Evolutionary conservation across 2,329 filamentous ascomycete species (phyloP), one percentile per base, ranked within the genome.

Genomic region (Periconia macrospinosa): DNA sequence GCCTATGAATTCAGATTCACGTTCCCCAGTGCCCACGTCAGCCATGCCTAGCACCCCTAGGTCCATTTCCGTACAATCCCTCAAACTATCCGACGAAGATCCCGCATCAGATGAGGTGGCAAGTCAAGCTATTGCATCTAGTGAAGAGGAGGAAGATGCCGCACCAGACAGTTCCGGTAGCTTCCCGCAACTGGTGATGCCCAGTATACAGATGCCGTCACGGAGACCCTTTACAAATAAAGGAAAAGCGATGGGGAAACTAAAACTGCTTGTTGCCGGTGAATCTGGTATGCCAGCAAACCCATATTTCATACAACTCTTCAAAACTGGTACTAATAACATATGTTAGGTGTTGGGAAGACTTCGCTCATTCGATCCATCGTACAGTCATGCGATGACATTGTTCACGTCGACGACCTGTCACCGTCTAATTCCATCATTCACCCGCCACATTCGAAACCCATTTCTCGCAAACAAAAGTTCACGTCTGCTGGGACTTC

Each of bases 111-210:
- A 86, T 58, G 85, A 85, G 40, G 75, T 74, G 45, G 77, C 74
- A 27, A 85, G 81, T 57, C 83, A 86, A 62, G 81, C 78, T 2
- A 70, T 85, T 15, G 76, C 73, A 15, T 85, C 81, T 18, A 74
- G 79, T 65, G 76, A 81, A 58, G 77, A 86, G 61, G 78, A 85
- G 66, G 86, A 83, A 69, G 76, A 63, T 19, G 62, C 58, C 23
- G 63, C 61, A 49, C 53, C 57, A 43, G 81, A 79, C 41, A 52
- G 53, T 19, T 55, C 61, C n/a, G 59, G 50, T 50, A 62, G 67
- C 58, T 71, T 76, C 41, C 88, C 89, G 20, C 92, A 97, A 73
- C 82, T 99, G n/a, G 90, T 99, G 55, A 99, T 99, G 94, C 94
- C 94, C 6, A 96, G 92, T 68, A 88, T 99, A 65, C 87, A 85